A percentile compares a stretch with the other conserved stretches of the same genome.
phyloP scores from a whole-genome alignment of 345 rosid species.

The Garcia nutans region DNA sequence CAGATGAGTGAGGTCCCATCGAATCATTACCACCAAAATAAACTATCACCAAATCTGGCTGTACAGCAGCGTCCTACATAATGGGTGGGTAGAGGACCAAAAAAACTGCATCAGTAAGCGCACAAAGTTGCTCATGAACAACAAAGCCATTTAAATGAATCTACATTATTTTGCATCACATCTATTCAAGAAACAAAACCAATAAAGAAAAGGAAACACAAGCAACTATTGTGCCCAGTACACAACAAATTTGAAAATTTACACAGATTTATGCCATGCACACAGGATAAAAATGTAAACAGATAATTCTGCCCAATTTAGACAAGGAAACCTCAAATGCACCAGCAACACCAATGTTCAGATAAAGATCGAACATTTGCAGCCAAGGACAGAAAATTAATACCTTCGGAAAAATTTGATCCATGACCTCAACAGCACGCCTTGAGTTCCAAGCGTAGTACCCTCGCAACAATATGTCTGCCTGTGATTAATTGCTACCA shows the following conservation, averaged over 20 bases:
- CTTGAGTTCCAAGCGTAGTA: conserved; percentile 92
- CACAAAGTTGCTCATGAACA: not conserved
- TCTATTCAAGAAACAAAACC: not conserved
- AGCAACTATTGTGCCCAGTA: not conserved
- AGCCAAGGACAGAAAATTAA: not conserved
- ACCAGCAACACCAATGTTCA: not conserved
- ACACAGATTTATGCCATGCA: not conserved
- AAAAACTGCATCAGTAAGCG: not conserved
- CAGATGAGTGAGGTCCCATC: conserved; percentile 91
- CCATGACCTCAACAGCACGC: conserved; percentile 80
- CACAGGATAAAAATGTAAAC: not conserved
- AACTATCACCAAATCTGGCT: conserved; percentile 81
- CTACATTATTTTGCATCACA: not conserved
- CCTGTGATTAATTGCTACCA: conserved; percentile 38
- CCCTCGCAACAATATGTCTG: conserved; percentile 81
- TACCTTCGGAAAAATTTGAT: conserved; percentile 89
- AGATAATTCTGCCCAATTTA: not conserved
- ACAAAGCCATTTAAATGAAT: not conserved
- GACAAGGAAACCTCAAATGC: not conserved
- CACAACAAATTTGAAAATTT: not conserved
- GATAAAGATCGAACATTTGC: not conserved
- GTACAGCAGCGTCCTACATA: conserved; percentile 60
- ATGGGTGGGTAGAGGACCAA: not conserved
- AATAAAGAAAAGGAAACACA: not conserved
- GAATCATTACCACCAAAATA: conserved; percentile 99